These are phyloP conservation scores for Craterostigma plantagineum DNA, from an alignment of 257 asterid species.

Conservation along the genomic window DNA sequence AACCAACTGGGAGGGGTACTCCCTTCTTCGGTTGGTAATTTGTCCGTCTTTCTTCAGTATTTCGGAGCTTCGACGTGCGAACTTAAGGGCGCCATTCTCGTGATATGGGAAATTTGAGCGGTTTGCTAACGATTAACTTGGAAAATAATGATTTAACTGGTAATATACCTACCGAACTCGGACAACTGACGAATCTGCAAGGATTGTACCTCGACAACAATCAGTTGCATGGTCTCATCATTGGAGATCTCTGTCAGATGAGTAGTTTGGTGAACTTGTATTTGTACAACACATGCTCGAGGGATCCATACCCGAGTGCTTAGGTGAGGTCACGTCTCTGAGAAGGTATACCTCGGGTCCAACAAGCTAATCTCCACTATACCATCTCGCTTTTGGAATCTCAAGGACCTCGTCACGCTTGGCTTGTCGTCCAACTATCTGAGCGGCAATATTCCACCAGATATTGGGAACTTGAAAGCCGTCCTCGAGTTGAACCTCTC, in stretches of 20 bases:
- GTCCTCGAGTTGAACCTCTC: constrained; percentile 7
- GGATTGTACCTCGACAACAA: constrained; percentile 7
- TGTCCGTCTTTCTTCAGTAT: constrained; percentile 5
- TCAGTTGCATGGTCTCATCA: constrained; percentile 14
- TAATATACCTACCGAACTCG: constrained; percentile 11
- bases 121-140: constrained; percentile 4
- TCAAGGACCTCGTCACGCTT: constrained; percentile 8
- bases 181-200: constrained; percentile 6
- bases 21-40: constrained; percentile 15
- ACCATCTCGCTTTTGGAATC: constrained; percentile 15
- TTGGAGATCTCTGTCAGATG: constrained; percentile 12
- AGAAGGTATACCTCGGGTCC: constrained; percentile 4
- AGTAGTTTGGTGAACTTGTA: constrained; percentile 9
- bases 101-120: constrained; percentile 15
- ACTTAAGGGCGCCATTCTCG: constrained; percentile 12
- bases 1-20: constrained; percentile 13
- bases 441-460: constrained; percentile 9
- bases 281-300: constrained; percentile 8
- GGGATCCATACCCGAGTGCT: constrained; percentile 18
- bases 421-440: constrained; percentile 14
- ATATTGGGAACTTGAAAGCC: constrained; percentile 8
- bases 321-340: constrained; percentile 12
- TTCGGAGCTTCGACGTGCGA: background rate
- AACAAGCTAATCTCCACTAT: constrained; percentile 14
- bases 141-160: constrained; percentile 13